Evolutionary conservation across 192 early-diverging fungal genomes (phyloP).

Genomic region (Powellomyces hirtus): DNA sequence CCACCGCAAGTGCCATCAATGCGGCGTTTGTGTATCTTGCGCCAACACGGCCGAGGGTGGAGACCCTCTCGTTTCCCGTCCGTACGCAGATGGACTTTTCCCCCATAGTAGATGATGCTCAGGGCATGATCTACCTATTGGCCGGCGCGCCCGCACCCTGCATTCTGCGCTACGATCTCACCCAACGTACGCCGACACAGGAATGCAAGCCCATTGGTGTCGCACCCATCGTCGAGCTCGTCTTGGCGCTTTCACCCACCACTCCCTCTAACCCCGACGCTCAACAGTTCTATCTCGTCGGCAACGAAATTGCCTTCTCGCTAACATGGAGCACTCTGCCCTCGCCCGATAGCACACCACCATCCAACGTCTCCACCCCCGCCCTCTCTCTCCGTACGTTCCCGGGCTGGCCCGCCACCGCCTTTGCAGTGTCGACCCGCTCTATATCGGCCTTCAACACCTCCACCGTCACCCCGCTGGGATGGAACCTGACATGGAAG

Average conservation of each 20-base stretch:
- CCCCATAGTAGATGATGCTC: not conserved
- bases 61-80: not conserved
- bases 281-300: slow-evolving; percentile 1
- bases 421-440: not conserved
- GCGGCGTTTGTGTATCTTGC: not conserved
- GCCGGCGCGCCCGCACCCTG: not conserved
- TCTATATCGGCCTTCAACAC: not conserved
- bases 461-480: not conserved
- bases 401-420: not conserved
- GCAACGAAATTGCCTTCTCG: not conserved
- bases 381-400: not conserved
- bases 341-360: not conserved
- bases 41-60: not conserved
- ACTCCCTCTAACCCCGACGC: not conserved
- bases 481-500: slow-evolving; percentile 1
- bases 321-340: slow-evolving; percentile 2
- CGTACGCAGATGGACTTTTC: not conserved
- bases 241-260: not conserved
- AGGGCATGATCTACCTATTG: not conserved
- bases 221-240: not conserved
- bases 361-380: not conserved
- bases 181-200: not conserved
- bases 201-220: not conserved
- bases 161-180: slow-evolving; percentile 11
- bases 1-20: not conserved